Conservation (phyloP, 1,284 basidiomycete species). For the Cystobasidium pallidum region DNA sequence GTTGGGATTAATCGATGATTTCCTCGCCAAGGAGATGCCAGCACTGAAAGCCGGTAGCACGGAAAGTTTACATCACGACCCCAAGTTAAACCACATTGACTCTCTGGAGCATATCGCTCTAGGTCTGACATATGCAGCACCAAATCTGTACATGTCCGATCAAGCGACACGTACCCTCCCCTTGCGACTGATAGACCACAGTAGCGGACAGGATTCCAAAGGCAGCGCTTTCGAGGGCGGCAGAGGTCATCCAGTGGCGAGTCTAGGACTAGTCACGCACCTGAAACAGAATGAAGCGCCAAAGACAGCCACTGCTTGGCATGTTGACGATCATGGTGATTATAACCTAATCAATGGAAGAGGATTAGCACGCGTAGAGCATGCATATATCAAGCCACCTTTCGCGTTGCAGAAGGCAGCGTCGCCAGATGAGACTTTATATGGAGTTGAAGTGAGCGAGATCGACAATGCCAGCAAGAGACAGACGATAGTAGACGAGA, state of each 20-base stretch:
- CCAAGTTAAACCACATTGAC: background rate
- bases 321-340: background rate
- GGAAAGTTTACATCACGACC: conserved; percentile 5
- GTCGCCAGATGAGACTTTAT: background rate
- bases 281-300: background rate
- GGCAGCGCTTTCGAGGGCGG: background rate
- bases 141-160: conserved; percentile 37
- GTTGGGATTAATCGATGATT: conserved; percentile 16
- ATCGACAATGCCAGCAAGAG: conserved; percentile 9
- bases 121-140: conserved; percentile 36
- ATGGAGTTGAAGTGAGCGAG: conserved; percentile 13
- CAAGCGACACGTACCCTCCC: conserved; percentile 13
- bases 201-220: background rate
- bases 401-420: background rate
- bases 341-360: conserved; percentile 6
- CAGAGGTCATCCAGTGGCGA: background rate
- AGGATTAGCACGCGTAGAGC: background rate
- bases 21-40: conserved; percentile 27
- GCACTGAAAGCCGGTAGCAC: background rate
- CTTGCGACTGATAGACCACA: background rate
- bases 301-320: background rate
- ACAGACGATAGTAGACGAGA: conserved; percentile 15
- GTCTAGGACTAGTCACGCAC: background rate
- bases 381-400: background rate
- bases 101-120: conserved; percentile 15